Base-by-base conservation (phyloP, 1,284 basidiomycete genomes). In the Sanguinoderma infundibulare region DNA sequence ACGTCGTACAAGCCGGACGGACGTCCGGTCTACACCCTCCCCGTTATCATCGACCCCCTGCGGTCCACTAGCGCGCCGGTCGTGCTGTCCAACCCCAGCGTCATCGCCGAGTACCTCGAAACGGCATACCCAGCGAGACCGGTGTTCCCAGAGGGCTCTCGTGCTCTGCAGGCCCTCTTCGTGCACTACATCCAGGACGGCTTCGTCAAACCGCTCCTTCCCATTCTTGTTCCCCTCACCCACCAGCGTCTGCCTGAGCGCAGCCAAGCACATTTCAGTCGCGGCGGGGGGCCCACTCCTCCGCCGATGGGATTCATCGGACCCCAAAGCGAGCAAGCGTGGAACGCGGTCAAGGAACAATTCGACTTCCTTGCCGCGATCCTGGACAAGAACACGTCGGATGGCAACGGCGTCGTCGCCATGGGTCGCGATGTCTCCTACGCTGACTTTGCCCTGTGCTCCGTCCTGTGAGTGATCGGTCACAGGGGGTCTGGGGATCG, bases 101-200 rank as follows among this genome's bases (percentile, higher is more conserved):
- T 71, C 56, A 91, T 91, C 59, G 86, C 86, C 3, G 89, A 91
- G 67, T 90, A 90, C 67, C 81, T 90, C n/a, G 89, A 91, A 68
- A 73, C 77, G 12, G 75, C 81, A 1, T 90, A 89, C 66, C 89
- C 89, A 1, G 87, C 87, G 0, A 83, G 88, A 4, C 84, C 87
- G 1, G 80, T 90, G 9, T 85, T 87, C 65, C 89, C 89, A 0
- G 85, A 87, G 44, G 89, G 89, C 12, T 81, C 87, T 0, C 81
- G 85, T 7, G 87, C 88, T 0, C 72, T 91, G 47, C 89, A 90
- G 63, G 78, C 81, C 3, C 77, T 89, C 26, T 91, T 90, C 69
- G 89, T 88, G 8, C 86, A 90, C 69, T 87, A 87, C 72, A 77
- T 90, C 55, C 82, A 87, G 63, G 87, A 90, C 51, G 78, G 85